Evolutionary conservation across 305 asterid genomes (phyloP), one percentile per base, ranked within the genome.

Genomic region (Salvia sclarea): DNA sequence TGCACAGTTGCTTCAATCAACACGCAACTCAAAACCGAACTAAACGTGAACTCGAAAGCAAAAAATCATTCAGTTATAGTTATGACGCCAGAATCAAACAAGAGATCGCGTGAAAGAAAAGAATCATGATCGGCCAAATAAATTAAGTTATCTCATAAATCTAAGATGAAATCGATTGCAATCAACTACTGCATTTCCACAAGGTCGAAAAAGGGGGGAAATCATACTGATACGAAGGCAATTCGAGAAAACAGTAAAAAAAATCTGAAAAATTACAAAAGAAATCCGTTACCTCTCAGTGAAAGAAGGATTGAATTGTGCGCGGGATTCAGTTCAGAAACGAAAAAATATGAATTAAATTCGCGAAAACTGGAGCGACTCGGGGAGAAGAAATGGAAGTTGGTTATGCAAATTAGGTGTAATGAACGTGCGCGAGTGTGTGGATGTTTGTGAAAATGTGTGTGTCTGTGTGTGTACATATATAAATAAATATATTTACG

Each of bases 361-460:
- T 8, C 18, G 9, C 3, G 12, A n/a, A 49, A 73, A 61, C 20
- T 43, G 13, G 33, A 70, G 65, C 17, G 66, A 17, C 7, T 6
- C 24, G 45, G 37, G 14, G 24, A 28, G 52, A 22, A 1, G 47
- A 68, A 53, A 61, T 49, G 65, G 72, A 41, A 67, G 72, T 50
- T 71, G 37, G 80, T 79, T 75, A 49, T 62, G 64, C 11, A 31
- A 2, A 14, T n/a, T n/a, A 44, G 71, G 40, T 50, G 12, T 14
- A n/a, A 78, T 48, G 71, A 70, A 70, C 73, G 73, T 79, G 83
- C 17, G 62, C 43, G 65, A 38, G 76, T 66, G 2, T 43, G 14
- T 60, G 45, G 17, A 20, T 41, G 22, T 37, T 17, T 57, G n/a
- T 60, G 66, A 52, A 52, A 22, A 14, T 14, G 52, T 30, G 59